Percentiles rank a stretch among this genome's conserved stretches.
Conservation (phyloP, 108 stramenopile genomes). For the Cylindrotheca fusiformis region DNA sequence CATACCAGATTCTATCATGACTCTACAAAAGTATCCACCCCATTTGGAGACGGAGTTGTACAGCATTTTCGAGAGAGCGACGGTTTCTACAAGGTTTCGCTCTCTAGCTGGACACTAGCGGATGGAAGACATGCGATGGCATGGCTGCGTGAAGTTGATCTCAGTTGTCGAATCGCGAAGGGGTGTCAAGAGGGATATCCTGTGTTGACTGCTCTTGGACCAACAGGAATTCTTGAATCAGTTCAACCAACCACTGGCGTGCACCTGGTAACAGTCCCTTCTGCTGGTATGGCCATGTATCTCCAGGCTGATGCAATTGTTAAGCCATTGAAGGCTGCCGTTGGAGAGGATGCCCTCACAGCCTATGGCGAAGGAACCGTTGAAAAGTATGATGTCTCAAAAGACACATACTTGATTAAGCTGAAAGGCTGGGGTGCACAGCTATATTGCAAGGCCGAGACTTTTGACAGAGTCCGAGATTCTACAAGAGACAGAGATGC, state of each 20-base stretch:
- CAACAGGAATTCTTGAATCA: constrained; percentile 78
- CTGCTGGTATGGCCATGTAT: constrained; percentile 75
- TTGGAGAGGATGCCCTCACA: constrained; percentile 84
- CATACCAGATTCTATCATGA: constrained; percentile 78
- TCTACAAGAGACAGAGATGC: constrained; percentile 70
- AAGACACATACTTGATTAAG: constrained; percentile 72
- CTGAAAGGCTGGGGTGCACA: constrained; percentile 66
- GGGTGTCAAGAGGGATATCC: constrained; percentile 89
- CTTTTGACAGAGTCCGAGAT: constrained; percentile 78
- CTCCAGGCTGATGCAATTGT: constrained; percentile 81
- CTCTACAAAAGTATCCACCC: constrained; percentile 76
- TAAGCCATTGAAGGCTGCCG: constrained; percentile 78
- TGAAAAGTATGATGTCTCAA: constrained; percentile 47
- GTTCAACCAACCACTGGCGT: constrained; percentile 87
- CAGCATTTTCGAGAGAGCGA: constrained; percentile 60
- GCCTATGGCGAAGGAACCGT: constrained; percentile 84
- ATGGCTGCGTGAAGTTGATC: constrained; percentile 55
- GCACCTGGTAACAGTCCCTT: constrained; percentile 81
- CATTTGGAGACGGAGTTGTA: constrained; percentile 78
- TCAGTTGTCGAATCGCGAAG: constrained; percentile 71
- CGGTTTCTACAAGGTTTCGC: constrained; percentile 74
- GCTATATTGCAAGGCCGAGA: constrained; percentile 71
- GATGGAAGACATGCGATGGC: constrained; percentile 52
- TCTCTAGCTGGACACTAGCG: constrained; percentile 51
- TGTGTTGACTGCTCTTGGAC: constrained; percentile 68